phyloP scores from a whole-genome alignment of 352 stramenopile genomes.

The Pythium apleroticum region DNA sequence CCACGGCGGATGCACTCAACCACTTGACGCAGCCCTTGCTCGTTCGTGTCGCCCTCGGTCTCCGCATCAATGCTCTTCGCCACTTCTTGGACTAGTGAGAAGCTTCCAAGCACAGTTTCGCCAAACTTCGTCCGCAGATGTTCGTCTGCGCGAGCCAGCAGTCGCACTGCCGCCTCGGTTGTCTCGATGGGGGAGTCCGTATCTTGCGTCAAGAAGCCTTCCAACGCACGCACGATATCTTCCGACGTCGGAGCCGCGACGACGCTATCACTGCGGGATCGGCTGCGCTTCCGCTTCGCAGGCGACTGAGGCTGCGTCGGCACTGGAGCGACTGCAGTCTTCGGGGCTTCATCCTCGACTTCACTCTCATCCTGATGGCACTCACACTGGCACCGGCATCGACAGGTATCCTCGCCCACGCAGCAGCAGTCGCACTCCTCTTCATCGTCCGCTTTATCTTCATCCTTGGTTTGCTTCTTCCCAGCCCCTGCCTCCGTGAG shows the following conservation, averaged over 20 bases:
- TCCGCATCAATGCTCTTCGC: constrained; percentile 10
- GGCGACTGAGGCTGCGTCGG: constrained; percentile 4
- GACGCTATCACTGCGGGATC: constrained; percentile 21
- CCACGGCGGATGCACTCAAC: constrained; percentile 6
- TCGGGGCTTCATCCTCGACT: constrained; percentile 31
- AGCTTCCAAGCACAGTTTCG: background rate
- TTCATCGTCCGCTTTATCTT: constrained; percentile 31
- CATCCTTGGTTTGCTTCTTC: constrained; percentile 17
- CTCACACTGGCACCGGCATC: constrained; percentile 62
- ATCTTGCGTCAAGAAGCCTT: constrained; percentile 9
- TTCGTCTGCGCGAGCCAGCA: constrained; percentile 19
- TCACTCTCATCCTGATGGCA: constrained; percentile 73
- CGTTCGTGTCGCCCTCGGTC: background rate
- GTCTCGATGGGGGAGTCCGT: background rate
- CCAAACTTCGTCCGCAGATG: constrained; percentile 20
- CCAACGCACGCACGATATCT: constrained; percentile 7
- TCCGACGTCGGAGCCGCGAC: background rate
- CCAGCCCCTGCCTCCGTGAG: constrained; percentile 8
- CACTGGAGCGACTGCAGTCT: background rate
- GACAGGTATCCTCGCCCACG: constrained; percentile 36
- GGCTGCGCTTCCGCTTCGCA: constrained; percentile 17
- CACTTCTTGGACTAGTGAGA: constrained; percentile 23
- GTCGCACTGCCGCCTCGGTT: constrained; percentile 2
- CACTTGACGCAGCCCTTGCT: constrained; percentile 6
- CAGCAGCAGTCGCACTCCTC: constrained; percentile 54